Base-by-base conservation (phyloP, 495 filamentous ascomycete species). In the Extremus antarcticus region DNA sequence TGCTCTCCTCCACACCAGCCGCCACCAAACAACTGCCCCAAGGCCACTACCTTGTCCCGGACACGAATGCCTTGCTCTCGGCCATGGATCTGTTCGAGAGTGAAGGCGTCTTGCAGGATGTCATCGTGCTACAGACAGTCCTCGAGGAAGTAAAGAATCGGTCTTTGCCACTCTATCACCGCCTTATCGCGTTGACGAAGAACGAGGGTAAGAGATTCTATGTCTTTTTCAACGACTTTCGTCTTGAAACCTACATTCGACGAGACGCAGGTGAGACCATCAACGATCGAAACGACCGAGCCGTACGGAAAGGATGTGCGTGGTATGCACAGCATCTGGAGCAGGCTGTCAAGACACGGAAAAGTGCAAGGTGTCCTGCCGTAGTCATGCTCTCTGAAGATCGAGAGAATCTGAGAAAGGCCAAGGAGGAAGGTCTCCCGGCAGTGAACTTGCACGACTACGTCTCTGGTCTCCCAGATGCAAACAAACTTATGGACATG, bases 161-260 rank as follows among this genome's bases (percentile, higher is more conserved):
- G 48, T 97, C 92, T 10, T 68, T 97, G 51, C 92, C 92, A 21
- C 76, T 98, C 49, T 98, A 97, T 74, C 95, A 95, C 65, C 89
- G 92, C 39, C 75, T 97, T 17, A 80, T 96, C 50, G 78, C 82
- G 19, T 73, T 98, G 62, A 94, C 90, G 25, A 94, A 87, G 67
- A 95, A 89, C 62, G 87, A 94, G 63, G 90, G 94, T 35, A 97
- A 97, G 71, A 81, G 90, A 15, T 97, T 94, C 65, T 97, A 95
- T 67, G 86, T 98, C 45, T 98, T 98, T 71, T 97, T 97, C 77
- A 98, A 98, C 69, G 92, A 98, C 55, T 98, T 98, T 65, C 81
- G 92, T 40, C 74, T 86, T 41, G 92, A 98, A 70, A 98, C 92
- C 8, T 83, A 95, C 65, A 78, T 95, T 49, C 70, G 77, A 17